Evolutionary conservation across 768 basidiomycete species (phyloP), one percentile per base, ranked within the genome.

Genomic region (Zangia roseola): DNA sequence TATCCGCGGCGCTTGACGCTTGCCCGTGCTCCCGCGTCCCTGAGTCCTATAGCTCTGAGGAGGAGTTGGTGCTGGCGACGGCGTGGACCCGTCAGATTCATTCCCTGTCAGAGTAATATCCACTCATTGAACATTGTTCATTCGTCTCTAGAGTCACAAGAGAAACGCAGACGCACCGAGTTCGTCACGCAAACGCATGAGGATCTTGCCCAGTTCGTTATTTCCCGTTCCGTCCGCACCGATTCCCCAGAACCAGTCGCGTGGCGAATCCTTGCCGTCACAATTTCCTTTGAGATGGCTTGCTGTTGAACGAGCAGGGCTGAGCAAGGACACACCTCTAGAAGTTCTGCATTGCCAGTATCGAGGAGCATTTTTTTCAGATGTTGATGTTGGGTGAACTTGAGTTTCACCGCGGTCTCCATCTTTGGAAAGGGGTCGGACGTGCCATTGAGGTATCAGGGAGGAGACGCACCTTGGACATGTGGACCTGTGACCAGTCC

Each of bases 221-320:
- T 76, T 78, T 21, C 87, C 87, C 50, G 74, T 71, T 12, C 79
- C 71, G 60, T 89, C 83, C 21, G 78, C 73, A 6, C 87, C 87
- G 54, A 83, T 63, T 21, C 87, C 87, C 86, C 87, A 89, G 65
- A 88, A 88, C 44, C 83, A 74, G 61, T 89, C 88, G 55, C 81
- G 81, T 55, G 82, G 81, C 10, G 84, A 86, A 64, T 85, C 81
- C 84, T 43, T n/a, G 16, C 39, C 17, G 38, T 23, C 12, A 19
- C 14, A 24, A 10, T 23, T 24, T 25, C 45, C 30, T 10, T 49
- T 38, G 20, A 41, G 42, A 33, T 17, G 14, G 20, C 5, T 9
- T 19, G 36, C 10, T 31, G 8, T 31, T 16, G 17, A 6, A 13
- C 7, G 16, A 6, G 23, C 1, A 5, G 14, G 23, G 14, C n/a